Conservation (phyloP, 176 grass and related monocot species). For the Lolium multiflorum region DNA sequence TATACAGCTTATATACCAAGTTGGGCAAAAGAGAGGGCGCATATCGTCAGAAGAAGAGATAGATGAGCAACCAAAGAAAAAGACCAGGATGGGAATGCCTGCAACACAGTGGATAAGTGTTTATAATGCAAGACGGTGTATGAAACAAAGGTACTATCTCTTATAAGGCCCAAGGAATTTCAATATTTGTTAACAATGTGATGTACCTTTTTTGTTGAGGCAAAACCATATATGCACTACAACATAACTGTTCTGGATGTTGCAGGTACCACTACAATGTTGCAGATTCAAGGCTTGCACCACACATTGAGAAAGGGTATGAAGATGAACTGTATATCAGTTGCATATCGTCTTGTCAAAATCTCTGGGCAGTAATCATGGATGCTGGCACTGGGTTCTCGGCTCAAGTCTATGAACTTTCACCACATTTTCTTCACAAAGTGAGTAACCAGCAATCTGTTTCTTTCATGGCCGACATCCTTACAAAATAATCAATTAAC, state of each 20-base stretch:
- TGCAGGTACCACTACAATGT: slow-evolving; percentile 99
- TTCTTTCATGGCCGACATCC: slow-evolving; percentile 14
- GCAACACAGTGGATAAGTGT: slow-evolving; percentile 99
- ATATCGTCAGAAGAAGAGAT: slow-evolving; percentile 84
- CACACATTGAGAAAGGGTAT: slow-evolving; percentile 97
- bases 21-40: slow-evolving; percentile 97
- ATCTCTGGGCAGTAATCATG: slow-evolving; percentile 99
- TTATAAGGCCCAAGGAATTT: background rate
- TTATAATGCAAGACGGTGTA: slow-evolving; percentile 86
- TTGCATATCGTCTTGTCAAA: slow-evolving; percentile 81
- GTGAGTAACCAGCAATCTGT: slow-evolving; percentile 58
- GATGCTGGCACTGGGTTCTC: slow-evolving; percentile 94
- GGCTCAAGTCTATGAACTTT: slow-evolving; percentile 94
- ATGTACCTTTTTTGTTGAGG: background rate
- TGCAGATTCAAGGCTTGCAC: slow-evolving; percentile 85
- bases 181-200: slow-evolving; percentile 13
- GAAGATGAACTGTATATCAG: slow-evolving; percentile 96
- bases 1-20: slow-evolving; percentile 87
- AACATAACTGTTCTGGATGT: slow-evolving; percentile 23
- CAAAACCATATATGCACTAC: slow-evolving; percentile 25
- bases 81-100: slow-evolving; percentile 94
- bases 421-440: slow-evolving; percentile 97
- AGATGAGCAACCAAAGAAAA: slow-evolving; percentile 98
- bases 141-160: slow-evolving; percentile 90
- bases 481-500: slow-evolving; percentile 33